Evolutionary conservation across 768 basidiomycete genomes (phyloP).

Genomic region (Dentipellis sp.): DNA sequence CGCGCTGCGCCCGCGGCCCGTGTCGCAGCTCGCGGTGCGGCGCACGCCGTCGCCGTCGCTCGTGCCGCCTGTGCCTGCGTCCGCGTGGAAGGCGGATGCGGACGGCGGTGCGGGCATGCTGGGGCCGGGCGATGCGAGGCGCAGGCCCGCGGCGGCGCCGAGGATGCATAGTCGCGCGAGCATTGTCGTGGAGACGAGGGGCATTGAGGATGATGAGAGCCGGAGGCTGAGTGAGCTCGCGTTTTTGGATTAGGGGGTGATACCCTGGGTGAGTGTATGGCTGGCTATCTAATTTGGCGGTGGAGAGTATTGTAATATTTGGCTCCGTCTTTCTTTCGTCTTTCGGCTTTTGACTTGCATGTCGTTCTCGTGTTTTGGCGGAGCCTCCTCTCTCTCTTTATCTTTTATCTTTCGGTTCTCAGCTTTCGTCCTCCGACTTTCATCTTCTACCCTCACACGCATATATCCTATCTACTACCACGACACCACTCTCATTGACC

Average conservation of each 20-base stretch:
- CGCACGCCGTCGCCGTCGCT: neutral
- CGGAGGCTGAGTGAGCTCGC: slow-evolving; percentile 65
- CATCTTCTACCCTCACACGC: no score
- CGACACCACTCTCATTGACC: no score
- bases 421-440: no score
- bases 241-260: slow-evolving; percentile 29
- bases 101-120: neutral
- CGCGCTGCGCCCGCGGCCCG: neutral
- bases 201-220: slow-evolving; percentile 60
- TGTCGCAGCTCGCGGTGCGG: neutral
- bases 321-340: no score
- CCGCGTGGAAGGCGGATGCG: neutral
- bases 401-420: no score
- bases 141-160: slow-evolving; percentile 39
- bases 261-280: no score
- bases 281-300: no score
- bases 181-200: slow-evolving; percentile 41
- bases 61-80: neutral
- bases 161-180: slow-evolving; percentile 51
- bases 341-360: no score
- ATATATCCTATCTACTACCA: no score
- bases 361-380: no score
- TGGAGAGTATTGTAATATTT: no score
- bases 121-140: neutral
- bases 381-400: no score